Evolutionary conservation across 2,329 filamentous ascomycete genomes (phyloP).

Genomic region (Arthrinium phaeospermum): DNA sequence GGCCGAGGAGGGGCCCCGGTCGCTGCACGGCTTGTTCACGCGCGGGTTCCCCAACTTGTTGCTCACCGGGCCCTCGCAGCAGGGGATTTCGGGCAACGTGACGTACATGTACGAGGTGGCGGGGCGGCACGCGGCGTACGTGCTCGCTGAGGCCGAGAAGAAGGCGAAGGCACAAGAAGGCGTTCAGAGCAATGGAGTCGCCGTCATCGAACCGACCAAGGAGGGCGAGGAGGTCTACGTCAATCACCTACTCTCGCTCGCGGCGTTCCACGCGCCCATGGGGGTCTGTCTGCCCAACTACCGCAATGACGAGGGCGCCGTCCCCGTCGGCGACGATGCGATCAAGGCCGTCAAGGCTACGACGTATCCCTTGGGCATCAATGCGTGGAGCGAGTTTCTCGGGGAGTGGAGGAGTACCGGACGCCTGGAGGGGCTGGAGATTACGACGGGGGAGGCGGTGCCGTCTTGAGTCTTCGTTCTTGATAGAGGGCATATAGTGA

Average conservation of each 20-base stretch:
- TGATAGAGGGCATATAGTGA: no score
- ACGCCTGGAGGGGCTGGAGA: neutral
- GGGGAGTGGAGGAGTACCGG: neutral
- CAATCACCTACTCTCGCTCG: neutral
- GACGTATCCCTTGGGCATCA: neutral
- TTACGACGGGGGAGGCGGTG: neutral
- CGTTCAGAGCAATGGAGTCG: neutral
- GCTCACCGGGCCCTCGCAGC: constrained; percentile 25
- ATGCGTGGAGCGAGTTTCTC: neutral
- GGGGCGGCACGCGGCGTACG: constrained; percentile 24
- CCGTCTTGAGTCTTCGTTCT: neutral
- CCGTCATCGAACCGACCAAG: constrained; percentile 7
- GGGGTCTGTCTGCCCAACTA: constrained; percentile 2
- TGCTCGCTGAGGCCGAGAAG: neutral
- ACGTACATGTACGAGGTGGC: constrained; percentile 37
- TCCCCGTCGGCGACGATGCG: neutral
- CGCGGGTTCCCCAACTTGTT: constrained; percentile 32
- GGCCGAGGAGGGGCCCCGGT: constrained; percentile 20
- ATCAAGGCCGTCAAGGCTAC: neutral
- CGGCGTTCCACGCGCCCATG: neutral
- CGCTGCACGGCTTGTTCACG: constrained; percentile 28
- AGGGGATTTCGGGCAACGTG: constrained; percentile 30
- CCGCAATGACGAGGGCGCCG: neutral
- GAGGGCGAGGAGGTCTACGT: constrained; percentile 17
- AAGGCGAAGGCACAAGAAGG: neutral